These are phyloP conservation scores for Inosperma sp. DNA, from an alignment of 768 basidiomycete species.

Conservation along the genomic window DNA sequence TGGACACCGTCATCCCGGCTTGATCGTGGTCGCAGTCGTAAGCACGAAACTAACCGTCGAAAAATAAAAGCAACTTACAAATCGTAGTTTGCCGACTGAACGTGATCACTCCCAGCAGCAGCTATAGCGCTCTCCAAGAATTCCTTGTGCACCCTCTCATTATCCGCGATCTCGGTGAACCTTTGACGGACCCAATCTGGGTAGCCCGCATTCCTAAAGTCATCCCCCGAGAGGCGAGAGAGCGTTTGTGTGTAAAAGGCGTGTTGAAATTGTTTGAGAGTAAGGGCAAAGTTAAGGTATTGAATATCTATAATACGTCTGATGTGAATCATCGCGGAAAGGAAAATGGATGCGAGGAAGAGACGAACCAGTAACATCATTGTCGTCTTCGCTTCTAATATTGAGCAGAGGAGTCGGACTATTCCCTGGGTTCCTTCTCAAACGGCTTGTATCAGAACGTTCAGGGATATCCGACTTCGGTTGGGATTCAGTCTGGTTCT, in stretches of 20 bases:
- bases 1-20: conserved; percentile 41
- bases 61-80: conserved; percentile 39
- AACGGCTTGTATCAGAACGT: neutral
- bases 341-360: neutral
- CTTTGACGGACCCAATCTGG: conserved; percentile 45
- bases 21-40: neutral
- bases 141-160: conserved; percentile 46
- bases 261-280: conserved; percentile 45
- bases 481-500: too few relatives aligned
- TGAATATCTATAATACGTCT: conserved; percentile 21
- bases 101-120: conserved; percentile 33
- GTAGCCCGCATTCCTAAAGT: conserved; percentile 46
- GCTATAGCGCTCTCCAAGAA: conserved; percentile 40
- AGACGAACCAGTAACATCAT: neutral
- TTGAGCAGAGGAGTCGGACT: neutral
- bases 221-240: conserved; percentile 39
- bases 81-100: conserved; percentile 53
- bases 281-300: conserved; percentile 45
- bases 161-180: conserved; percentile 47
- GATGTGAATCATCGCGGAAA: neutral
- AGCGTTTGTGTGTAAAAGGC: conserved; percentile 44
- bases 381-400: neutral
- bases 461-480: neutral
- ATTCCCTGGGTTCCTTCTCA: neutral
- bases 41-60: neutral